Base-by-base conservation (phyloP, 2,329 filamentous ascomycete genomes). In the Ambrosiella cleistominuta region DNA sequence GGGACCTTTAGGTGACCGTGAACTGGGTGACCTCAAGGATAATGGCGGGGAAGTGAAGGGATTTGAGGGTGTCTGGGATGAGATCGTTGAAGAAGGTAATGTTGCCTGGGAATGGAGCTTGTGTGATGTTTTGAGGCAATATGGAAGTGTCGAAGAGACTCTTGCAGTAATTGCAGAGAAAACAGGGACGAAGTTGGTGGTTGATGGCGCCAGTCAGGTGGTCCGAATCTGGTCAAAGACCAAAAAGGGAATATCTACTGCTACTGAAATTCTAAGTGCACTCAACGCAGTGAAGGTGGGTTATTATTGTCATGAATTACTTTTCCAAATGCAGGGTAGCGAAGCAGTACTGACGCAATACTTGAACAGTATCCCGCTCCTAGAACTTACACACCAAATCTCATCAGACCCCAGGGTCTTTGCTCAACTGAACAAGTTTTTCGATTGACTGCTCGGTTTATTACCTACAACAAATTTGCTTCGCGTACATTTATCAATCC, bases 61-160 rank as follows among this genome's bases (percentile, higher is more conserved):
- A 19, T 15, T 51, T 4, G 17, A 36, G 47, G 19, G 19, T 7
- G 37, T 59, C 15, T 59, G 57, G 57, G 52, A 59, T 45, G 27
- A 38, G 1, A 8, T 59, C 19, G 37, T 36, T 36, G 37, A 44
- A 15, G 17, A 7, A 27, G 39, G 42, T 1, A 40, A 15, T 8
- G 45, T 12, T 44, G 40, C 35, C n/a, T 55, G 40, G 44, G 52
- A 56, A 12, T 55, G 44, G 57, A 19, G 35, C 2, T 13, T 59
- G 13, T 19, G 52, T 11, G 42, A 59, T 37, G 17, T 56, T 2
- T 38, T 59, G 9, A 54, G 53, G 15, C 57, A 59, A 38, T 59
- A 55, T 37, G 51, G 42, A n/a, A 50, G 38, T 12, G 52, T 59
- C 7, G 42, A 40, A 17, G 57, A 59, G 42, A 55, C 40, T n/a